Percentiles rank a stretch among this genome's conserved stretches.
Conservation (phyloP, 352 stramenopile species). For the Poterioochromonas sp. region DNA sequence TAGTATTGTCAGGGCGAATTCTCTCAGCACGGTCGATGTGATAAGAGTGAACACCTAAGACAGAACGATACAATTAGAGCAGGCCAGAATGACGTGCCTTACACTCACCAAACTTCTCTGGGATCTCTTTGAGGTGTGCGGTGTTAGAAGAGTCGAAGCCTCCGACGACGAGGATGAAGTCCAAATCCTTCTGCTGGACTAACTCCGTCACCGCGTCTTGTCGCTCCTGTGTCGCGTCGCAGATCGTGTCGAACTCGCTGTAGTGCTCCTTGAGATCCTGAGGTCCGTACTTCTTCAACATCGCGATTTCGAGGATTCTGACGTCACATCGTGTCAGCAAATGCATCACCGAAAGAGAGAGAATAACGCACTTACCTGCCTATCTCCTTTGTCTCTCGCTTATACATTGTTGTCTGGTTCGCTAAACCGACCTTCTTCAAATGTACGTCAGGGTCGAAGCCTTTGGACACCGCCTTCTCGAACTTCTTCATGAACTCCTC, state of each 20-base stretch:
- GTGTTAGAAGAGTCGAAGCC: slow-evolving; percentile 73
- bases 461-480: slow-evolving; percentile 59
- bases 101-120: slow-evolving; percentile 51
- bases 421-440: slow-evolving; percentile 65
- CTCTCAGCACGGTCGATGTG: slow-evolving; percentile 66
- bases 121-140: slow-evolving; percentile 67
- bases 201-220: slow-evolving; percentile 69
- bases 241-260: slow-evolving; percentile 74
- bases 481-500: slow-evolving; percentile 63
- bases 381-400: slow-evolving; percentile 57
- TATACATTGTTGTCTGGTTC: slow-evolving; percentile 80
- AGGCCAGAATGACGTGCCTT: neutral
- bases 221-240: slow-evolving; percentile 66
- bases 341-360: neutral
- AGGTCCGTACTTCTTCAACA: slow-evolving; percentile 68
- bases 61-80: neutral
- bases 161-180: slow-evolving; percentile 71
- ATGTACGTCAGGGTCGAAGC: slow-evolving; percentile 69
- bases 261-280: slow-evolving; percentile 58
- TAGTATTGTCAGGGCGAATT: slow-evolving; percentile 62
- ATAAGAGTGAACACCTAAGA: slow-evolving; percentile 41
- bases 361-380: slow-evolving; percentile 30
- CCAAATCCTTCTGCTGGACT: slow-evolving; percentile 56
- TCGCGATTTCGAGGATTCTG: slow-evolving; percentile 60
- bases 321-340: neutral